These are phyloP conservation scores for Artemisia argyi DNA, from an alignment of 129 eudicot genomes.

Conservation along the genomic window DNA sequence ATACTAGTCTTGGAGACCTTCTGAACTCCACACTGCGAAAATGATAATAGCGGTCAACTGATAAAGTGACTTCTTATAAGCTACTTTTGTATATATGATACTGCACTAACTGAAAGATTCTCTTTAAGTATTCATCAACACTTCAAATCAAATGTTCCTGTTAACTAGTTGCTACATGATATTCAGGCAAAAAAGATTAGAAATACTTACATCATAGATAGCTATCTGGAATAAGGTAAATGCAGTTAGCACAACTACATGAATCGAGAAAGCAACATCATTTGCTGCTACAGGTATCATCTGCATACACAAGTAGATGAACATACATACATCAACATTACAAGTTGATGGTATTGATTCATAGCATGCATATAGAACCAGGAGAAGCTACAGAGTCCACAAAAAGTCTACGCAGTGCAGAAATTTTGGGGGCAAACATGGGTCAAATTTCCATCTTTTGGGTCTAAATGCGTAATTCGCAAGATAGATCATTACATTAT, in stretches of 20 bases:
- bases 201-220: constrained; percentile 74
- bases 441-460: too few relatives aligned
- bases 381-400: too few relatives aligned
- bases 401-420: too few relatives aligned
- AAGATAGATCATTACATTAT: too few relatives aligned
- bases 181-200: too few relatives aligned
- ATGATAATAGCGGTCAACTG: background rate
- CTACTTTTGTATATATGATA: background rate
- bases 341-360: too few relatives aligned
- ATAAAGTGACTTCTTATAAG: background rate
- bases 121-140: background rate
- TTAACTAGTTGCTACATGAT: background rate
- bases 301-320: constrained; percentile 39
- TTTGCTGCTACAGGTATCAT: constrained; percentile 97
- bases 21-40: constrained; percentile 74
- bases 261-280: constrained; percentile 95
- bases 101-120: background rate
- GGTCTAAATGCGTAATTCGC: too few relatives aligned
- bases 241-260: constrained; percentile 82
- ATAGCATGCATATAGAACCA: too few relatives aligned
- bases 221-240: constrained; percentile 81
- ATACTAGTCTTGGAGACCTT: constrained; percentile 67
- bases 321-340: background rate
- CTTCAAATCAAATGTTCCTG: constrained; percentile 7
- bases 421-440: too few relatives aligned